phyloP scores from a whole-genome alignment of 164 flowering plant genomes.

The Aristolochia fimbriata region DNA sequence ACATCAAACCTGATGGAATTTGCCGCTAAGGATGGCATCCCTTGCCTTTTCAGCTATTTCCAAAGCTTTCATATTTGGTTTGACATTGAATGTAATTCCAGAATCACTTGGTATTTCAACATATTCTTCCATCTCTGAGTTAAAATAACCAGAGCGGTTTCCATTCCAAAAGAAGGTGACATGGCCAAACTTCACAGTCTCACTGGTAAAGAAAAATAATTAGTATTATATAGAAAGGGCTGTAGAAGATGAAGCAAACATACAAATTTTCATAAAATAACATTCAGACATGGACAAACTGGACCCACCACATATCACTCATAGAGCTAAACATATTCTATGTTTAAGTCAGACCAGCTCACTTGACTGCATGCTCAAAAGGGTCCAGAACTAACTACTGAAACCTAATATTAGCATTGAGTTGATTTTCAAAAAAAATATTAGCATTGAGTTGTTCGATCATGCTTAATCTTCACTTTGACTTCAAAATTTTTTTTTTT shows the following conservation, averaged over 20 bases:
- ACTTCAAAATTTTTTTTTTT: too few species aligned
- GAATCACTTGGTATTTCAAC: conserved; percentile 95
- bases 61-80: conserved; percentile 94
- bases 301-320: too few species aligned
- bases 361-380: too few species aligned
- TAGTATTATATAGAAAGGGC: background rate
- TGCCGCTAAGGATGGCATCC: conserved; percentile 83
- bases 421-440: too few species aligned
- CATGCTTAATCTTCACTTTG: too few species aligned
- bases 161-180: conserved; percentile 99
- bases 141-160: conserved; percentile 87
- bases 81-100: conserved; percentile 86
- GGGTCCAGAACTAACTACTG: too few species aligned
- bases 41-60: conserved; percentile 92
- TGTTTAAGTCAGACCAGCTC: too few species aligned
- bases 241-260: background rate
- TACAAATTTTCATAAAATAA: too few species aligned
- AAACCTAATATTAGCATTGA: too few species aligned
- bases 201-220: conserved; percentile 32
- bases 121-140: conserved; percentile 74
- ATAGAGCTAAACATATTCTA: too few species aligned
- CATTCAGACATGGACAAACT: too few species aligned
- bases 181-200: conserved; percentile 97
- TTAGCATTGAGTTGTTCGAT: too few species aligned
- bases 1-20: conserved; percentile 65